Evolutionary conservation across 2,329 filamentous ascomycete species (phyloP).

Genomic region (Scytalidium lignicola): DNA sequence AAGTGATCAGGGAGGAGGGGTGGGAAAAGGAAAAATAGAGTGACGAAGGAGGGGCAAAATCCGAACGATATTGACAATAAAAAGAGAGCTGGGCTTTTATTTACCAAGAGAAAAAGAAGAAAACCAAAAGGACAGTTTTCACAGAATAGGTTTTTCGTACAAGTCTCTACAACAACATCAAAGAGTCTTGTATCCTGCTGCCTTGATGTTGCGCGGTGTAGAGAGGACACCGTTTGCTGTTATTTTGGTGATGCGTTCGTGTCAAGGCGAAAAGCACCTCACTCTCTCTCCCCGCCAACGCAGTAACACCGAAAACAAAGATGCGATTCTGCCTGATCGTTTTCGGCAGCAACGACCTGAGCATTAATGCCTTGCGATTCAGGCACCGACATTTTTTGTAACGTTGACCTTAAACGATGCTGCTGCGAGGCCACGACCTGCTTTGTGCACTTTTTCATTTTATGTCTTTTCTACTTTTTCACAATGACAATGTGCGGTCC

Average conservation of each 20-base stretch:
- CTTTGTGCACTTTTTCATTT: too few species aligned
- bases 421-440: not conserved
- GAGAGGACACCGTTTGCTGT: not conserved
- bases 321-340: not conserved
- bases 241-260: not conserved
- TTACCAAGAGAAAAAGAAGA: not conserved
- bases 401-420: too few species aligned
- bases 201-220: not conserved
- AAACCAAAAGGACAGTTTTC: not conserved
- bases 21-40: too few species aligned
- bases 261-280: too few species aligned
- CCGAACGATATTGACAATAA: not conserved
- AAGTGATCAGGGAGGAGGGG: too few species aligned
- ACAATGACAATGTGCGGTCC: too few species aligned
- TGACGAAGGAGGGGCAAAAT: too few species aligned
- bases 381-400: not conserved
- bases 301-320: not conserved
- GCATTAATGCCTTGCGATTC: not conserved
- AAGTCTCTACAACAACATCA: not conserved
- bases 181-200: not conserved
- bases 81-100: not conserved
- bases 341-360: not conserved
- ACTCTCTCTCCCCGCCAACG: not conserved
- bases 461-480: too few species aligned
- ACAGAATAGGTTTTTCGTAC: not conserved